Evolutionary conservation across 2,329 filamentous ascomycete genomes (phyloP).

Genomic region (Ceratocystis cubensis): DNA sequence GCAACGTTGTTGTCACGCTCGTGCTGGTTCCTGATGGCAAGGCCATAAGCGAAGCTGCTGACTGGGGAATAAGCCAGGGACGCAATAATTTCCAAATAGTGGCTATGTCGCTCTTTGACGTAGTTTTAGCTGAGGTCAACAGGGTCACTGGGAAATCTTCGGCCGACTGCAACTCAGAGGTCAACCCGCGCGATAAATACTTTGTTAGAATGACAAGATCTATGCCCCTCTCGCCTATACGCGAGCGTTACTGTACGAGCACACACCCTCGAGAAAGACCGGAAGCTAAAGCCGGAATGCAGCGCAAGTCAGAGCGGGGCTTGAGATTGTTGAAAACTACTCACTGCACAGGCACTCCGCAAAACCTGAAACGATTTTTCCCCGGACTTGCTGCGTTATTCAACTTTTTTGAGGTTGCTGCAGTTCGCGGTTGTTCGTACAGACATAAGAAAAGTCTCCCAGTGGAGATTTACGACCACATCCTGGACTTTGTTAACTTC

Average conservation of each 20-base stretch:
- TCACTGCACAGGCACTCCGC: neutral
- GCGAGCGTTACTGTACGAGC: slow-evolving; percentile 16
- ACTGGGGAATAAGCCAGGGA: slow-evolving; percentile 22
- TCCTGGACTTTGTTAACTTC: neutral
- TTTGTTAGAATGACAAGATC: neutral
- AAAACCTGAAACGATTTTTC: neutral
- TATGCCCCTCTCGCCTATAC: neutral
- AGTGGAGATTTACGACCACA: neutral
- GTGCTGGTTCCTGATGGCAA: slow-evolving; percentile 19
- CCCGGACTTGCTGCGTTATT: neutral
- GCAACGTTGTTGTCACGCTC: slow-evolving; percentile 20
- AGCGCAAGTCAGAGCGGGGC: neutral
- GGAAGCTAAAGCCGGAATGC: slow-evolving; percentile 13
- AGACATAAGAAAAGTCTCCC: no score
- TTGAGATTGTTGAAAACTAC: neutral
- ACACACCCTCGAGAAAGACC: slow-evolving; percentile 22
- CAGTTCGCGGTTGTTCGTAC: neutral
- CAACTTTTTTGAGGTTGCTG: neutral
- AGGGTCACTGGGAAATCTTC: neutral
- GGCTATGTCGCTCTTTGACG: slow-evolving; percentile 23
- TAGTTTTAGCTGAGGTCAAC: slow-evolving; percentile 23
- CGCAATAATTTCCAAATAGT: slow-evolving; percentile 22
- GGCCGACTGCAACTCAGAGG: no score
- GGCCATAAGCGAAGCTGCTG: slow-evolving; percentile 21
- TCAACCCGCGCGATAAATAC: neutral